Percentiles rank a stretch among this genome's conserved stretches.
These are phyloP conservation scores for Hypoxylon trugodes DNA, from an alignment of 495 filamentous ascomycete species.

Conservation along the genomic window DNA sequence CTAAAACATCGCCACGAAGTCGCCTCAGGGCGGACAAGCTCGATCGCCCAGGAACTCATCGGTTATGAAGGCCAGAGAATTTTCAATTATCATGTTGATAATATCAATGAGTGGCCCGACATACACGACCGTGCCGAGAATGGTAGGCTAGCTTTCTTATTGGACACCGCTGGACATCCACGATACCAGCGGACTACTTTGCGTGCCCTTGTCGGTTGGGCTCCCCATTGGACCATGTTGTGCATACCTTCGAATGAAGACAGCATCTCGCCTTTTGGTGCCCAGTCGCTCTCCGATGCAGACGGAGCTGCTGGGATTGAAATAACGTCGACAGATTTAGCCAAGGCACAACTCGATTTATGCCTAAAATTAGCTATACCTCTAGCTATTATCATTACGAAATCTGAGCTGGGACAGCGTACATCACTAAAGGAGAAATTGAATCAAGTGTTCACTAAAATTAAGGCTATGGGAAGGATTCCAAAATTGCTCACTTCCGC, in stretches of 20 bases:
- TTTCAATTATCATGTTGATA: conserved; percentile 85
- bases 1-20: conserved; percentile 97
- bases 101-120: conserved; percentile 93
- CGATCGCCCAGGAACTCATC: conserved; percentile 89
- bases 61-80: conserved; percentile 77
- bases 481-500: conserved; percentile 71
- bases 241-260: conserved; percentile 87
- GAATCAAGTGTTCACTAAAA: conserved; percentile 72
- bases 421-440: conserved; percentile 72
- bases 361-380: conserved; percentile 81
- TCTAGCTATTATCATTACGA: conserved; percentile 84
- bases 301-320: conserved; percentile 55
- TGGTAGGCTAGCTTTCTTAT: conserved; percentile 83
- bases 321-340: conserved; percentile 66
- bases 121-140: conserved; percentile 79
- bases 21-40: conserved; percentile 88
- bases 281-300: conserved; percentile 60
- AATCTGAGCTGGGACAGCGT: conserved; percentile 85
- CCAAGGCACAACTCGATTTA: conserved; percentile 82
- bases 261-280: conserved; percentile 53
- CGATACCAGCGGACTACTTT: conserved; percentile 88
- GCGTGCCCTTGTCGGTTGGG: conserved; percentile 91
- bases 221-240: conserved; percentile 89
- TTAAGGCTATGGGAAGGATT: conserved; percentile 78
- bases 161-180: conserved; percentile 90